Conservation (phyloP, 768 basidiomycete species). For the Pholiota molesta region DNA sequence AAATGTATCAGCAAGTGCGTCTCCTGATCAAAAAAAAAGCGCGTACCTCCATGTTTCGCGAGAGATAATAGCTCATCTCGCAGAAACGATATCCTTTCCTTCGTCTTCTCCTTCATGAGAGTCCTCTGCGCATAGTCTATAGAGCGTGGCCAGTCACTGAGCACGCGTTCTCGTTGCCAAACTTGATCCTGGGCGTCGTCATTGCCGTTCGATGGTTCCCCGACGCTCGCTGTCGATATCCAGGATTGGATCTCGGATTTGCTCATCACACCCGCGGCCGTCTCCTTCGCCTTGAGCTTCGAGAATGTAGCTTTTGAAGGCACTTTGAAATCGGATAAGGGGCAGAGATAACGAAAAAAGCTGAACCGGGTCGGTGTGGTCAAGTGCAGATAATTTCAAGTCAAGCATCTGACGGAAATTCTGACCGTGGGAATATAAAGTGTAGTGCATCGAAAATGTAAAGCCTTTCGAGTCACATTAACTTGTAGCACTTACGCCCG, state of each 20-base stretch:
- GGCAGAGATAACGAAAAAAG: conserved; percentile 4
- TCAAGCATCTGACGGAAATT: neutral
- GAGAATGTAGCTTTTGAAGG: conserved; percentile 40
- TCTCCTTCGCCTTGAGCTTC: conserved; percentile 54
- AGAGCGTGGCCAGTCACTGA: conserved; percentile 58
- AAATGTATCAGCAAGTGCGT: conserved; percentile 12
- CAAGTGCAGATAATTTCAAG: neutral
- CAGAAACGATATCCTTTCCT: conserved; percentile 58
- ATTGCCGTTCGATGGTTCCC: conserved; percentile 30
- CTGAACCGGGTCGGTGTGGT: neutral
- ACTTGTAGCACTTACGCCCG: neutral
- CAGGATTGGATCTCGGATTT: conserved; percentile 66
- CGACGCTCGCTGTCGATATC: conserved; percentile 50
- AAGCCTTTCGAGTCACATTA: neutral
- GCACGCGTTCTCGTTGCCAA: conserved; percentile 59
- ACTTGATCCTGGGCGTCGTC: conserved; percentile 28
- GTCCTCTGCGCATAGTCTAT: conserved; percentile 53
- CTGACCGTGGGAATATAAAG: conserved; percentile 12
- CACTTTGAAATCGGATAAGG: conserved; percentile 21
- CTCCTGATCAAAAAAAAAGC: conserved; percentile 1
- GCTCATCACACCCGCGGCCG: conserved; percentile 38
- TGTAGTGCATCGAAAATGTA: neutral
- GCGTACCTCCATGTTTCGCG: conserved; percentile 59
- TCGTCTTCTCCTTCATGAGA: conserved; percentile 57
- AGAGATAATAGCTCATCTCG: conserved; percentile 62